These are phyloP conservation scores for Rhizophagus sp. DNA, from an alignment of 192 early-diverging fungal genomes.

Conservation along the genomic window DNA sequence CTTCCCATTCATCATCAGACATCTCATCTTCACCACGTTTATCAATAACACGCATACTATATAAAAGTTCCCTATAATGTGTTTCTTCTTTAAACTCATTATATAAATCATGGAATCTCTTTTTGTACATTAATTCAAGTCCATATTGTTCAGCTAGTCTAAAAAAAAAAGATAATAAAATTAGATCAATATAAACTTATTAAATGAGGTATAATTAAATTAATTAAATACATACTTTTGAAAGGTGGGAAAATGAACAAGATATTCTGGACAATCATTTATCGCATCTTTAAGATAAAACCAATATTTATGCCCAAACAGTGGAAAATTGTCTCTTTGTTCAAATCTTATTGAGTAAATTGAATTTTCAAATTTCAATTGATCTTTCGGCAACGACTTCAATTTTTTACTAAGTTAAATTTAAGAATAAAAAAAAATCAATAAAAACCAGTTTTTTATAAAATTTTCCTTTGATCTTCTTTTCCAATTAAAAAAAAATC, in stretches of 20 bases:
- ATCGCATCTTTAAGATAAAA: slow-evolving; percentile 96
- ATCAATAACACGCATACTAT: slow-evolving; percentile 79
- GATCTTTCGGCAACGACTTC: slow-evolving; percentile 40
- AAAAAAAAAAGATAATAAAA: background rate
- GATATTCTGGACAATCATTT: slow-evolving; percentile 93
- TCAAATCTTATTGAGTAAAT: slow-evolving; percentile 90
- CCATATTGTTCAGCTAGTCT: slow-evolving; percentile 84
- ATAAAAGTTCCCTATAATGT: slow-evolving; percentile 63
- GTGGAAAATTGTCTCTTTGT: slow-evolving; percentile 56
- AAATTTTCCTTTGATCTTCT: no score
- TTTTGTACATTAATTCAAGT: slow-evolving; percentile 70
- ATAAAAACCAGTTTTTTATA: slow-evolving; percentile 2
- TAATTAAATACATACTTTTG: slow-evolving; percentile 49
- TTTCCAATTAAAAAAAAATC: background rate
- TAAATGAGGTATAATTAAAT: background rate
- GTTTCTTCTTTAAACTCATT: slow-evolving; percentile 54
- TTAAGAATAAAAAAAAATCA: background rate
- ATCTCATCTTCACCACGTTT: slow-evolving; percentile 54
- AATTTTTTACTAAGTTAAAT: slow-evolving; percentile 51
- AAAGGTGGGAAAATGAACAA: slow-evolving; percentile 86
- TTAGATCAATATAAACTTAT: background rate
- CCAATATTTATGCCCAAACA: slow-evolving; percentile 83
- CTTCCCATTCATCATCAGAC: slow-evolving; percentile 90
- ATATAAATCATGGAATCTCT: slow-evolving; percentile 86
- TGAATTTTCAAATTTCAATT: slow-evolving; percentile 79